Evolutionary conservation across 305 asterid species (phyloP).

Genomic region (Salvia sclarea): DNA sequence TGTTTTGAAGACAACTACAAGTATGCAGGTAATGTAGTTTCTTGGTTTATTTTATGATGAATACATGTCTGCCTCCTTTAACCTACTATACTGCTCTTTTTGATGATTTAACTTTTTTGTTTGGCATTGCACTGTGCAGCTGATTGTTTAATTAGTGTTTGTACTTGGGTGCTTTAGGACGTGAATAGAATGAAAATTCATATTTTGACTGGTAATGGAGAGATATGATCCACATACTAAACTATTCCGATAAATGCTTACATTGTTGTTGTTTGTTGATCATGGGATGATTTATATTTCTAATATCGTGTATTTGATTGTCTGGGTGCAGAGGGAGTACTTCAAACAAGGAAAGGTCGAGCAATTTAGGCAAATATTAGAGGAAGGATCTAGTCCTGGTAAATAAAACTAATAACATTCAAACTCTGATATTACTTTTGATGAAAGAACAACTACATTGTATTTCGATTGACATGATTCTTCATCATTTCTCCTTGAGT

Average conservation of each 20-base stretch:
- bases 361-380: conserved; percentile 91
- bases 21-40: conserved; percentile 23
- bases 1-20: conserved; percentile 19
- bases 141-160: conserved; percentile 25
- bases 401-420: conserved; percentile 23
- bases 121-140: conserved; percentile 24
- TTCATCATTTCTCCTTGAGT: conserved; percentile 2
- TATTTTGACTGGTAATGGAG: too few species aligned
- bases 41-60: conserved; percentile 23
- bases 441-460: conserved; percentile 7
- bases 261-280: not conserved
- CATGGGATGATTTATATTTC: conserved; percentile 15
- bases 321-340: conserved; percentile 87
- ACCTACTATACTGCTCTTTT: conserved; percentile 13
- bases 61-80: conserved; percentile 4
- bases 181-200: too few species aligned
- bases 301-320: conserved; percentile 24
- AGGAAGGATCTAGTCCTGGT: conserved; percentile 99
- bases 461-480: conserved; percentile 22
- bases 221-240: too few species aligned
- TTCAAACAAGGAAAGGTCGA: conserved; percentile 94
- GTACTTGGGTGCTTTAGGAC: conserved; percentile 27
- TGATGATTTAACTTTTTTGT: conserved; percentile 10
- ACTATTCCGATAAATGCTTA: not conserved
- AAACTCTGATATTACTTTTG: conserved; percentile 18